Conservation (phyloP, 768 basidiomycete genomes). For the Russula griseocarnosa region DNA sequence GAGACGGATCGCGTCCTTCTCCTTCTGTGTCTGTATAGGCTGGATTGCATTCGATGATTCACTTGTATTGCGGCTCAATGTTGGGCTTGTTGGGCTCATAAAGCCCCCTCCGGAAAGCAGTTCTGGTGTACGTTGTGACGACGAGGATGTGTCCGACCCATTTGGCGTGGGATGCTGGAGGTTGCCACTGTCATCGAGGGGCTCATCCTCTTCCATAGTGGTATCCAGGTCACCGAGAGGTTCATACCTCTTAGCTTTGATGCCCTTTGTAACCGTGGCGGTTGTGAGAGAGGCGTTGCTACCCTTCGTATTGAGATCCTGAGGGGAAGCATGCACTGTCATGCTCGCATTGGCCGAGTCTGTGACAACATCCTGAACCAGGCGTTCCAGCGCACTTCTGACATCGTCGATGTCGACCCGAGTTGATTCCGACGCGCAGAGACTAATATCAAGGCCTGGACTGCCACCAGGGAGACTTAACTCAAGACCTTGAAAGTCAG, state of each 20-base stretch:
- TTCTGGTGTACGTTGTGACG: conserved; percentile 22
- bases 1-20: conserved; percentile 62
- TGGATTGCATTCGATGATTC: conserved; percentile 43
- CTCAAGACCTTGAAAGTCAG: conserved; percentile 30
- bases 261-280: conserved; percentile 36
- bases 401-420: conserved; percentile 36
- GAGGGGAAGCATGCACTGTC: conserved; percentile 15
- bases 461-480: conserved; percentile 26
- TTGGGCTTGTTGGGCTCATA: conserved; percentile 27
- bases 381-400: conserved; percentile 40
- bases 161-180: conserved; percentile 10
- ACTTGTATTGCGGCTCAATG: conserved; percentile 42
- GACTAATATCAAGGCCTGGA: conserved; percentile 17
- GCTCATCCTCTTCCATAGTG: conserved; percentile 34
- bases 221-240: conserved; percentile 35
- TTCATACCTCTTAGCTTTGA: conserved; percentile 35
- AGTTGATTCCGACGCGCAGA: conserved; percentile 16
- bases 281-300: conserved; percentile 29
- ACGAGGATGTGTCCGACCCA: conserved; percentile 10
- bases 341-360: conserved; percentile 17
- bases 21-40: conserved; percentile 57
- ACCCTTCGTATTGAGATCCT: conserved; percentile 26
- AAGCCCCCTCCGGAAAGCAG: conserved; percentile 25
- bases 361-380: conserved; percentile 38
- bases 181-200: conserved; percentile 30